phyloP scores from a whole-genome alignment of 352 stramenopile genomes.

The Phytophthora crassamura region DNA sequence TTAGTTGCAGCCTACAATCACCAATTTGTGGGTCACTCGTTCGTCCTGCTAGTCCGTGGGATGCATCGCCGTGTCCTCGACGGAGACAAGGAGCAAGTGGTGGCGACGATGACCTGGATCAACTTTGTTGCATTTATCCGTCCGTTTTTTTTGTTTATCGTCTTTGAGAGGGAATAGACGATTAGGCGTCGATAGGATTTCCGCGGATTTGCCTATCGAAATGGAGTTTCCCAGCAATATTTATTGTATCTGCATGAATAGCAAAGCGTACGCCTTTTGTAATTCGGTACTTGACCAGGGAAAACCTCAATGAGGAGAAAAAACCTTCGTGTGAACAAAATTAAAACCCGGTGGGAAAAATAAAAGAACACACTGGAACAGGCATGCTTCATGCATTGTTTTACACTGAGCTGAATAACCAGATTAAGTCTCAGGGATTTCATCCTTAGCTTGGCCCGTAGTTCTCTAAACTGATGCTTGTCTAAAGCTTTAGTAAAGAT shows the following conservation, averaged over 20 bases:
- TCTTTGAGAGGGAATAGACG: too few species aligned
- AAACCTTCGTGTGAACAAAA: constrained; percentile 4
- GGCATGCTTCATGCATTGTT: not conserved
- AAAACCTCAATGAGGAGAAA: constrained; percentile 17
- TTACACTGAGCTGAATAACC: not conserved
- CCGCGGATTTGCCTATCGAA: constrained; percentile 8
- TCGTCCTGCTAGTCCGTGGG: too few species aligned
- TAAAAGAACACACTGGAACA: not conserved
- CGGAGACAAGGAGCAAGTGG: too few species aligned
- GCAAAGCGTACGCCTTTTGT: not conserved
- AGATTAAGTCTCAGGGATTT: constrained; percentile 1
- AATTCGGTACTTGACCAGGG: constrained; percentile 19
- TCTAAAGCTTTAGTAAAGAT: constrained; percentile 40
- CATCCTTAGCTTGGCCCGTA: constrained; percentile 6
- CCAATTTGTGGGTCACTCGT: too few species aligned
- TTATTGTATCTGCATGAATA: not conserved
- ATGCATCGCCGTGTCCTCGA: too few species aligned
- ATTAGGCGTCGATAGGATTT: not conserved
- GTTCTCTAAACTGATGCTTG: constrained; percentile 18
- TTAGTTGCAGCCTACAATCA: too few species aligned
- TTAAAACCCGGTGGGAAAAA: constrained; percentile 8
- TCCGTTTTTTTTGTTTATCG: too few species aligned
- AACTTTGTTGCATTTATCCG: too few species aligned
- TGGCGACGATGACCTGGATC: too few species aligned
- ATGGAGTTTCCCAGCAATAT: constrained; percentile 6